Conservation (phyloP, 495 filamentous ascomycete species). For the Tuber magnatum region DNA sequence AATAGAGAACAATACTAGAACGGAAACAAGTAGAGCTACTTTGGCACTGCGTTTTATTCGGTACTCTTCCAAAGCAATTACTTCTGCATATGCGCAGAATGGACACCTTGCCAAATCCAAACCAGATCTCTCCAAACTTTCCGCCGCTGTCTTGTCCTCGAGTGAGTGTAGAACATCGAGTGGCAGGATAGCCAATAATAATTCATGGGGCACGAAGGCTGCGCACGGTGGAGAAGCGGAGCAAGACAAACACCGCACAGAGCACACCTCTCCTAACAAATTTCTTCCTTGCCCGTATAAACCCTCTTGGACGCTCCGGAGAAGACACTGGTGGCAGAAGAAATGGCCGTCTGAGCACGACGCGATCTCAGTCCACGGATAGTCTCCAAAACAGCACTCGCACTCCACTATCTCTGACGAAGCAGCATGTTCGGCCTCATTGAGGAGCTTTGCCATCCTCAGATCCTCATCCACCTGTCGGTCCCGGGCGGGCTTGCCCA, state of each 20-base stretch:
- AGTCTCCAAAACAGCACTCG: constrained; percentile 76
- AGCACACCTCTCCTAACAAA: constrained; percentile 60
- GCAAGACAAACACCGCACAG: constrained; percentile 69
- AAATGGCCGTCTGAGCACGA: constrained; percentile 70
- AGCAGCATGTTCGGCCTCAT: constrained; percentile 67
- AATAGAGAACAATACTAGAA: constrained; percentile 40
- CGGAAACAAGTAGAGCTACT: constrained; percentile 42
- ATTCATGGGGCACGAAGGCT: constrained; percentile 60
- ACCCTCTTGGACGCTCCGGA: constrained; percentile 68
- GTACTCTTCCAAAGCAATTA: constrained; percentile 63
- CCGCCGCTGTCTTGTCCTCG: constrained; percentile 66
- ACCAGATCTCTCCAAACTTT: constrained; percentile 61
- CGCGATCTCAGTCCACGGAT: constrained; percentile 72
- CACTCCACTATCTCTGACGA: constrained; percentile 68
- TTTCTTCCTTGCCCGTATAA: constrained; percentile 87
- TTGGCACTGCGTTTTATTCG: constrained; percentile 47
- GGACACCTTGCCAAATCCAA: constrained; percentile 78
- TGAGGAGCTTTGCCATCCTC: constrained; percentile 58
- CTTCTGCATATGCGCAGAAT: constrained; percentile 84
- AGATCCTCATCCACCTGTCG: constrained; percentile 60
- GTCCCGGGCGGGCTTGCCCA: constrained; percentile 49
- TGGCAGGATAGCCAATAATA: constrained; percentile 64
- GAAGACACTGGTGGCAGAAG: constrained; percentile 79
- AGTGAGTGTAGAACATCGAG: constrained; percentile 62
- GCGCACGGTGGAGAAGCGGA: constrained; percentile 57